These are phyloP conservation scores for Sordariomycetes sp. DNA, from an alignment of 2,329 filamentous ascomycete species.

Conservation along the genomic window DNA sequence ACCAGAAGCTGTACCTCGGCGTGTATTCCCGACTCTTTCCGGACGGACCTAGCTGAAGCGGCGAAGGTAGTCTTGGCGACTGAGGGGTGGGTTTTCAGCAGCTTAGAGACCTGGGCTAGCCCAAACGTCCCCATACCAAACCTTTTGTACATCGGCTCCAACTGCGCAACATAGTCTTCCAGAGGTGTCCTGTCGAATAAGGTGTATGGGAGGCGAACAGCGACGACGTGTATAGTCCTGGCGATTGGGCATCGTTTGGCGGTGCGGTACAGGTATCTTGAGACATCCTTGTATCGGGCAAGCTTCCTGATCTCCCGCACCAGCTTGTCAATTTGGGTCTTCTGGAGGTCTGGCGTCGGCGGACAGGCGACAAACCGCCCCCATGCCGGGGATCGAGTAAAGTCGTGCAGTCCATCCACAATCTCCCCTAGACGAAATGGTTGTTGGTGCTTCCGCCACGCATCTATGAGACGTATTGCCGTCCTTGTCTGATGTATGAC, in stretches of 20 bases:
- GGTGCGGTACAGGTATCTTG: constrained; percentile 12
- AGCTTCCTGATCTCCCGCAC: constrained; percentile 18
- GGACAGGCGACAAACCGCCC: neutral
- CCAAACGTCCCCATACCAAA: neutral
- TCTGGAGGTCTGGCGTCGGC: neutral
- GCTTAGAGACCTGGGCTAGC: neutral
- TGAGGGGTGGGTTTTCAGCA: neutral
- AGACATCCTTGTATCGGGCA: constrained; percentile 20
- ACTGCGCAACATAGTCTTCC: neutral
- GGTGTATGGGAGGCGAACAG: constrained; percentile 14
- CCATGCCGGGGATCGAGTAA: neutral
- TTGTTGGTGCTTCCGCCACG: neutral
- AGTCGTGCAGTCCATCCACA: neutral
- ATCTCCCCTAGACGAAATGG: neutral
- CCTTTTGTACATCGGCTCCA: neutral
- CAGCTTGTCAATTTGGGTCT: neutral
- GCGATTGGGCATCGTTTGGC: constrained; percentile 19
- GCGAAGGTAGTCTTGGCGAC: neutral
- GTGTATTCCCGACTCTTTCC: constrained; percentile 25
- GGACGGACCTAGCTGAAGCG: neutral
- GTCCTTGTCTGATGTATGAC: neutral
- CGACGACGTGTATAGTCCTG: constrained; percentile 15
- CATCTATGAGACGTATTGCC: neutral
- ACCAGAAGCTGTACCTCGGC: constrained; percentile 38
- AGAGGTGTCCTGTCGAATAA: neutral